Base-by-base conservation (phyloP, 306 rosid species). In the Cyclanthera cordifolia region DNA sequence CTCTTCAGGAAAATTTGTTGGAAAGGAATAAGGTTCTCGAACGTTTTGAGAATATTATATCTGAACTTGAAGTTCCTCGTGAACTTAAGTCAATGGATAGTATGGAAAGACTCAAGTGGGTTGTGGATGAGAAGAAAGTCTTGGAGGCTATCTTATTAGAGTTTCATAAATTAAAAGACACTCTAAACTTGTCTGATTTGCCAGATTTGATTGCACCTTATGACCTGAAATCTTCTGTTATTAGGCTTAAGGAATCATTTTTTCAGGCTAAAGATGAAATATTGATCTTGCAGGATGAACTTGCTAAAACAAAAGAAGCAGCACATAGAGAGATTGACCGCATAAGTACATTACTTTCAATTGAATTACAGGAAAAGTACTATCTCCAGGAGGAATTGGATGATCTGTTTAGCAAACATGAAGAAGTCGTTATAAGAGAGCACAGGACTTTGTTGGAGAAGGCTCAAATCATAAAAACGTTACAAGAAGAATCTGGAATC, bases 201-300 rank as follows among this genome's bases (percentile, higher is more conserved):
- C 99, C 96, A 17, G 91, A 88, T 77, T 50, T 80, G 51, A 73
- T 90, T 76, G 81, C 88, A 63, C 85, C 86, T 65, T 83, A 82
- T 61, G 85, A 77, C 76, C 77, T 88, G 82, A 88, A 77, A 81
- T 84, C 86, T 78, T 95, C 72, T 82, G 74, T 86, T 68, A 72
- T 68, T 70, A 90, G 96, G 95, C 85, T 94, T 53, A 67, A 65
- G 74, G 88, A 86, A 72, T 83, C 90, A 70, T 85, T 79, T 75
- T 73, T 69, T 41, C 86, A 66, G 80, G 88, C 81, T 75, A 79
- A 43, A 63, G 66, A 86, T 64, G 82, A 80, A 67, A 49, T 73
- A 49, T 67, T 30, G 65, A 66, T 67, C 77, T 69, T 94, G 76
- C 86, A 53, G 70, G 78, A 81, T 64, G 95, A 87, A 77, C 74